phyloP scores from a whole-genome alignment of 495 filamentous ascomycete genomes.

The Aspergillus indologenus region DNA sequence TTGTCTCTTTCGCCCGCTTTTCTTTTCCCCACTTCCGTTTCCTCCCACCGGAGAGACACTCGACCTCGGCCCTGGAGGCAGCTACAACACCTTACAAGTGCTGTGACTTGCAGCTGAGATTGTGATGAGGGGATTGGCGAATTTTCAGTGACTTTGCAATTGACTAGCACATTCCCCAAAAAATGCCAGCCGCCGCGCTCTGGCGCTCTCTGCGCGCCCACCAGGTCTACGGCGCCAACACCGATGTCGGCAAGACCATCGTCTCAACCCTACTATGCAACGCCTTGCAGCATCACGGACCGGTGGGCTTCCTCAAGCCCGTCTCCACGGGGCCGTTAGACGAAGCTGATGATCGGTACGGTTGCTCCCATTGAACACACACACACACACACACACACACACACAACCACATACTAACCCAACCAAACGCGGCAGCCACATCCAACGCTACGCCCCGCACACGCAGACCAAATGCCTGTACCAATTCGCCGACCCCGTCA shows the following conservation, averaged over 20 bases:
- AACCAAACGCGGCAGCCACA: too few species aligned
- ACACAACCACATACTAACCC: too few species aligned
- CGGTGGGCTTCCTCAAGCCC: conserved; percentile 67
- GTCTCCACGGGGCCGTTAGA: conserved; percentile 66
- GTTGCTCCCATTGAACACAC: background rate
- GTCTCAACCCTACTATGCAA: conserved; percentile 67
- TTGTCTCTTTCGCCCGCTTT: background rate
- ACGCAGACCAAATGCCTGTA: conserved; percentile 57
- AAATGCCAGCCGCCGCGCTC: conserved; percentile 46
- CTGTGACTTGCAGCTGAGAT: too few species aligned
- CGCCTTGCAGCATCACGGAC: conserved; percentile 48
- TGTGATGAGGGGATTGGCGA: too few species aligned
- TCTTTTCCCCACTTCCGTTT: background rate
- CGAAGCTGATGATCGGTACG: conserved; percentile 66
- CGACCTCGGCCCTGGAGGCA: too few species aligned
- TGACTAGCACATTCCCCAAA: background rate
- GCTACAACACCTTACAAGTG: background rate
- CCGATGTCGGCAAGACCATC: conserved; percentile 77
- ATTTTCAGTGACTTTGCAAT: conserved; percentile 7
- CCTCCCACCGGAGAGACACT: background rate
- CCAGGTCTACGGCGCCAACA: conserved; percentile 78
- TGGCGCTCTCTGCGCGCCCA: conserved; percentile 61
- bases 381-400: background rate
- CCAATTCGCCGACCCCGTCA: conserved; percentile 68
- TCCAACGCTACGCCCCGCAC: conserved; percentile 51